phyloP scores from a whole-genome alignment of 192 early-diverging fungal species.

The Backusella westeae region DNA sequence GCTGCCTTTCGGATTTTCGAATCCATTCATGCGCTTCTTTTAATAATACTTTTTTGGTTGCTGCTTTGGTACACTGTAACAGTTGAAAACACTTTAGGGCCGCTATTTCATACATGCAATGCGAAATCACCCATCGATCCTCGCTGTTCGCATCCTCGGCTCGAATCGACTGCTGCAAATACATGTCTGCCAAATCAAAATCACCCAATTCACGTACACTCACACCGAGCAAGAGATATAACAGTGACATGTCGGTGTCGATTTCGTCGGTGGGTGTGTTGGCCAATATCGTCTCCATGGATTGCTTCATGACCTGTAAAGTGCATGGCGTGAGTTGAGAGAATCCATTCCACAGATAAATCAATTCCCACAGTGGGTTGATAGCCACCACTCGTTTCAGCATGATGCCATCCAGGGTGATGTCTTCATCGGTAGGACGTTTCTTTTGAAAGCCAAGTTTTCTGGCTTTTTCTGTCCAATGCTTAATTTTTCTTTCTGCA shows the following conservation, averaged over 20 bases:
- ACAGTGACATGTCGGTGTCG: constrained; percentile 11
- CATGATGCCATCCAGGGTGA: constrained; percentile 14
- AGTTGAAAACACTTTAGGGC: constrained; percentile 14
- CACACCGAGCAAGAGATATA: constrained; percentile 27
- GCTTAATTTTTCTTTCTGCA: constrained; percentile 29
- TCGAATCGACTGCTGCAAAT: constrained; percentile 9
- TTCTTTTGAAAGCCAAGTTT: neutral
- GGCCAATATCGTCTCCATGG: neutral
- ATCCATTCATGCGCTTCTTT: constrained; percentile 32
- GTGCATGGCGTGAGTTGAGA: constrained; percentile 18
- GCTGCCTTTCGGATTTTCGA: constrained; percentile 11
- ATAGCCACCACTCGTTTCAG: constrained; percentile 18
- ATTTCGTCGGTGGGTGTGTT: neutral
- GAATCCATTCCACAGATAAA: constrained; percentile 38
- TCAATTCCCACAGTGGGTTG: constrained; percentile 35
- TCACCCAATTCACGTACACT: constrained; percentile 30
- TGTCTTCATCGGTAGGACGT: neutral
- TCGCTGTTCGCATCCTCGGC: constrained; percentile 10
- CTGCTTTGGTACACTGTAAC: neutral
- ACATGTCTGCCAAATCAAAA: constrained; percentile 5
- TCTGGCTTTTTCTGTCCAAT: constrained; percentile 21
- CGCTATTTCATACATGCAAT: constrained; percentile 32
- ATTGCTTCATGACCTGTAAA: constrained; percentile 19
- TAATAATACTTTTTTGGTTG: neutral
- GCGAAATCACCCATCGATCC: constrained; percentile 23